A percentile compares a stretch with the other conserved stretches of the same genome.
Conservation (phyloP, 176 grass and related monocot genomes). For the Rhynchospora tenuis region DNA sequence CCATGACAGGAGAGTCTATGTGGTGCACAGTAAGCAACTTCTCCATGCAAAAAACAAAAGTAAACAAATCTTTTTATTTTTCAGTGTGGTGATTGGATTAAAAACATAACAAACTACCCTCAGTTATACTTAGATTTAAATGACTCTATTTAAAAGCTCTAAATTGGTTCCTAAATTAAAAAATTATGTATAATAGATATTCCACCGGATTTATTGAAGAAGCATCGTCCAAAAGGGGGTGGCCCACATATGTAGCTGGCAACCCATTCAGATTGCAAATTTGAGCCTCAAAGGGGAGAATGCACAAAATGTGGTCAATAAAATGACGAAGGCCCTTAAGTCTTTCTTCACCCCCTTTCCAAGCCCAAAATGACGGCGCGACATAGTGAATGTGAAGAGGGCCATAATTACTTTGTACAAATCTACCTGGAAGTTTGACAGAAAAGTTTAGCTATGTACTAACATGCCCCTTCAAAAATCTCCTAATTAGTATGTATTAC, state of each 20-base stretch:
- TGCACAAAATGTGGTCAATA: slow-evolving; percentile 87
- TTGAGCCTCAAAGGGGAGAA: slow-evolving; percentile 95
- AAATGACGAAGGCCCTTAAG: slow-evolving; percentile 44
- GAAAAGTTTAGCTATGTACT: slow-evolving; percentile 7
- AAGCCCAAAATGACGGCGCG: slow-evolving; percentile 96
- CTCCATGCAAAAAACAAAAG: slow-evolving; percentile 16
- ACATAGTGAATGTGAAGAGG: slow-evolving; percentile 90
- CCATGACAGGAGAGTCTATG: slow-evolving; percentile 19
- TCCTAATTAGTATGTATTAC: not conserved
- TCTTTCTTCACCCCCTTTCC: slow-evolving; percentile 90
- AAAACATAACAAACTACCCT: slow-evolving; percentile 9
- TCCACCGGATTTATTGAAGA: slow-evolving; percentile 55
- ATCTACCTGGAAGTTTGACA: slow-evolving; percentile 49
- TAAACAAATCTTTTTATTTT: slow-evolving; percentile 7
- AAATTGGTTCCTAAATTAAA: slow-evolving; percentile 8
- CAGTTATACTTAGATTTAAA: slow-evolving; percentile 9
- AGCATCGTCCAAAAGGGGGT: slow-evolving; percentile 75
- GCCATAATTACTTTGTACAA: slow-evolving; percentile 6
- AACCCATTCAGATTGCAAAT: slow-evolving; percentile 72
- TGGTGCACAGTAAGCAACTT: slow-evolving; percentile 21
- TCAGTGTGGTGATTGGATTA: slow-evolving; percentile 20
- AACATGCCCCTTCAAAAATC: not conserved
- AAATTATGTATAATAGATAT: not conserved
- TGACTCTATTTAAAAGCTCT: not conserved
- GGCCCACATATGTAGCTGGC: slow-evolving; percentile 86